Conservation (phyloP, 768 basidiomycete genomes). For the Hygrophorus russula region DNA sequence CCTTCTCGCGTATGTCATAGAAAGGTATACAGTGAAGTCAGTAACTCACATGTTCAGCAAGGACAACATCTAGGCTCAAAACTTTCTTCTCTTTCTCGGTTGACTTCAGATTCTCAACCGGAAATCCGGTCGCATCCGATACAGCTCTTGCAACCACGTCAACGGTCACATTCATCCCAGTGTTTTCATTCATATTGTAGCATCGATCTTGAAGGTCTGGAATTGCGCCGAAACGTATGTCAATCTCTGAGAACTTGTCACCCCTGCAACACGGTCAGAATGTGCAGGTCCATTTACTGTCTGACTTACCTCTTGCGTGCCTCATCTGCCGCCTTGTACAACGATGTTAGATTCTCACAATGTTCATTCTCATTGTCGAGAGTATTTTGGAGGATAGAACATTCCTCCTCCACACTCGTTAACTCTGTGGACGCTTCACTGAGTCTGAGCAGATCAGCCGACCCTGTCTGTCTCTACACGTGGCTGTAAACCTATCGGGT, state of each 20-base stretch:
- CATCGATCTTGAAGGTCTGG: conserved; percentile 73
- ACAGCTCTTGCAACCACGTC: conserved; percentile 48
- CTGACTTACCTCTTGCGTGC: conserved; percentile 60
- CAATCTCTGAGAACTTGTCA: conserved; percentile 69
- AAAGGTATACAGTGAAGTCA: too few species aligned
- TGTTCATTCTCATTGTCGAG: too few species aligned
- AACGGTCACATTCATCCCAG: conserved; percentile 42
- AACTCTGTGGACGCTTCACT: too few species aligned
- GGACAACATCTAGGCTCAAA: conserved; percentile 74
- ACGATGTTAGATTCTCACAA: too few species aligned
- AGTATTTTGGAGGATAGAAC: too few species aligned
- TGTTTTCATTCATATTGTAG: conserved; percentile 37
- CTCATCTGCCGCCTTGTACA: conserved; percentile 32
- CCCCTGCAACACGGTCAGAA: conserved; percentile 9
- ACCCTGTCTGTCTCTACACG: too few species aligned
- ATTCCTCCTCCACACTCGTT: too few species aligned
- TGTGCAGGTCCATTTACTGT: background rate
- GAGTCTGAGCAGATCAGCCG: too few species aligned
- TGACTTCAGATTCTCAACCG: conserved; percentile 78
- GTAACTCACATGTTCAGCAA: conserved; percentile 33
- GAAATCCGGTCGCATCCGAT: conserved; percentile 77
- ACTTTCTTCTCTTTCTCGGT: conserved; percentile 79
- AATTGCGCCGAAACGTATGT: conserved; percentile 84
- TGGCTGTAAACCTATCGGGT: too few species aligned
- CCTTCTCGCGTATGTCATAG: conserved; percentile 13